phyloP scores from a whole-genome alignment of 768 basidiomycete species.

The Phlebiopsis gigantea region DNA sequence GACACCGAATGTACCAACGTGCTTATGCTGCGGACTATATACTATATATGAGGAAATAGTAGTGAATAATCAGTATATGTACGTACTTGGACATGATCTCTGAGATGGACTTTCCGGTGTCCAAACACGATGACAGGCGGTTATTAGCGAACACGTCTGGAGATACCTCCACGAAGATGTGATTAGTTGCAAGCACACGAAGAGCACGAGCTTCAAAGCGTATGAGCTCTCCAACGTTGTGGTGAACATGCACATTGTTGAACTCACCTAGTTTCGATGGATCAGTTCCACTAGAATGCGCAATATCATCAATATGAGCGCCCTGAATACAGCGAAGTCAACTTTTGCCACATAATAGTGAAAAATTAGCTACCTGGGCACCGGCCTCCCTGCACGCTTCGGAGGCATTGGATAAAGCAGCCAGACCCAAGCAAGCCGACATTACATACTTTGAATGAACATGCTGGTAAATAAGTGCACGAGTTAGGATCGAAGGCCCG shows the following conservation, averaged over 20 bases:
- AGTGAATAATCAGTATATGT: neutral
- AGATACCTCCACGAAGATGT: constrained; percentile 26
- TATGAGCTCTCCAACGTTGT: neutral
- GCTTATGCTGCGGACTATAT: neutral
- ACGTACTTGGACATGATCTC: no score
- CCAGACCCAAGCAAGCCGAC: no score
- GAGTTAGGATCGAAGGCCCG: no score
- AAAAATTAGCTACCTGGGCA: no score
- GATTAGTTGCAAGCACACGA: constrained; percentile 24
- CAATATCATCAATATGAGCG: constrained; percentile 27
- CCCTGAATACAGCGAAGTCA: no score
- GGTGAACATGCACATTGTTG: neutral
- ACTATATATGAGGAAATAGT: neutral
- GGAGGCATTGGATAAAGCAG: no score
- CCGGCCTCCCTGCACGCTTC: no score
- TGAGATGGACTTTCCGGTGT: constrained; percentile 15
- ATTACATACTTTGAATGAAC: no score
- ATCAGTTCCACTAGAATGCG: constrained; percentile 17
- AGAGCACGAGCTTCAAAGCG: constrained; percentile 21
- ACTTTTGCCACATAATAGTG: no score
- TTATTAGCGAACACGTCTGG: constrained; percentile 27
- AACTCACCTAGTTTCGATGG: constrained; percentile 19
- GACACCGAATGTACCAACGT: neutral
- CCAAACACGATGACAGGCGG: constrained; percentile 19
- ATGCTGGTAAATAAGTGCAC: no score